Conservation (phyloP, 2,329 filamentous ascomycete species). For the Trichoderma sp. region DNA sequence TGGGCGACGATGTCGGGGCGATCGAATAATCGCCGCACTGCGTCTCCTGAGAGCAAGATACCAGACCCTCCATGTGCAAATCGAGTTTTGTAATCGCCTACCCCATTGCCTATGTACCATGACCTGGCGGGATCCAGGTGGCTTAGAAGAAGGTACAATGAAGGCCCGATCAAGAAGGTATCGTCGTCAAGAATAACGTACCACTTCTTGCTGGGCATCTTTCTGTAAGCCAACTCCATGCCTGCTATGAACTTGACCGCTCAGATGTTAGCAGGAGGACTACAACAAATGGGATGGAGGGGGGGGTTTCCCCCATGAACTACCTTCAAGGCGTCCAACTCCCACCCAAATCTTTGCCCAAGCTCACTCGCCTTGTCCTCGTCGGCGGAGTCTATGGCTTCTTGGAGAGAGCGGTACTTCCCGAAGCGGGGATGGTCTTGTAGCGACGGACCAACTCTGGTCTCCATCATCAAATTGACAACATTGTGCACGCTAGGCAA, state of each 20-base stretch:
- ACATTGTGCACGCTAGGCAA: constrained; percentile 45
- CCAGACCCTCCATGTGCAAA: constrained; percentile 63
- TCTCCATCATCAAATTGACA: constrained; percentile 44
- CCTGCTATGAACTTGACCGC: constrained; percentile 55
- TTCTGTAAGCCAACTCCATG: constrained; percentile 55
- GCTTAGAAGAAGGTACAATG: constrained; percentile 52
- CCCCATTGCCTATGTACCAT: constrained; percentile 60
- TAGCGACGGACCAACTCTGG: constrained; percentile 36
- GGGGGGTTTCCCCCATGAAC: background rate
- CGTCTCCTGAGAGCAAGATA: constrained; percentile 55
- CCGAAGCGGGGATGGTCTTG: constrained; percentile 42
- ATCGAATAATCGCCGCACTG: constrained; percentile 52
- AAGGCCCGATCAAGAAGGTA: constrained; percentile 57
- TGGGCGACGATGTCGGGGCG: constrained; percentile 48
- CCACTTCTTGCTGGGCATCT: constrained; percentile 60
- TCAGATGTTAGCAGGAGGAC: constrained; percentile 2
- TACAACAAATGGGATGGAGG: background rate
- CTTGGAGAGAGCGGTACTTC: constrained; percentile 48
- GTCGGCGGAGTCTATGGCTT: constrained; percentile 45
- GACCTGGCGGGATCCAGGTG: constrained; percentile 53
- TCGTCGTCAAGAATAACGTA: constrained; percentile 63
- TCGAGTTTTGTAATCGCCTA: constrained; percentile 58
- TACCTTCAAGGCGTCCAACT: constrained; percentile 56
- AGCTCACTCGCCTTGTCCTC: constrained; percentile 44
- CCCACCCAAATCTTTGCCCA: constrained; percentile 51